Evolutionary conservation across 805 yeast genomes (phyloP).

Genomic region (Sugiyamaella marilandica): DNA sequence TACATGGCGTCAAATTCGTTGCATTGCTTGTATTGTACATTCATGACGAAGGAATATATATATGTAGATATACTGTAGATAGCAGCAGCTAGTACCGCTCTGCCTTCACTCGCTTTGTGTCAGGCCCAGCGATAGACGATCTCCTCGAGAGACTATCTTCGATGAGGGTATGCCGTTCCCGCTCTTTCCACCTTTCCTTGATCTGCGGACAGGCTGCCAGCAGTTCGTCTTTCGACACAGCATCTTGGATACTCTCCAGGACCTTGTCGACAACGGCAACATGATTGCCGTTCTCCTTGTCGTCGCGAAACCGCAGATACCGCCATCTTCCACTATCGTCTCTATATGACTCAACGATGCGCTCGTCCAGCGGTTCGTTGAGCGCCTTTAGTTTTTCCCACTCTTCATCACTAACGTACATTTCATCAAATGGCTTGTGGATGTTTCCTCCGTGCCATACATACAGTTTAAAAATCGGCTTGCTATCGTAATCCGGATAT

Average conservation of each 20-base stretch:
- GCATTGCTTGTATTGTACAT: no score
- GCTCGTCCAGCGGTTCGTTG: conserved; percentile 79
- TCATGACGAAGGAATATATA: not conserved
- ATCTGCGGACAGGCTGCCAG: conserved; percentile 53
- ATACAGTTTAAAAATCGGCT: conserved; percentile 62
- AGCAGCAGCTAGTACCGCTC: not conserved
- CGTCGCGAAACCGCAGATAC: conserved; percentile 86
- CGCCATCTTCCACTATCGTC: conserved; percentile 71
- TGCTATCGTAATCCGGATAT: conserved; percentile 74
- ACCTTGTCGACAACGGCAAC: conserved; percentile 75
- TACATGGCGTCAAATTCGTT: no score
- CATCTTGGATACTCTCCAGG: conserved; percentile 76
- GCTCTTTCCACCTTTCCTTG: conserved; percentile 54
- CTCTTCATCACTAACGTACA: conserved; percentile 61
- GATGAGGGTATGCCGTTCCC: conserved; percentile 30
- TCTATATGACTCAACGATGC: conserved; percentile 81
- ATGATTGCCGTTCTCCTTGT: conserved; percentile 85
- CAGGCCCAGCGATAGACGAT: not conserved
- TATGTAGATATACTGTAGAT: not conserved
- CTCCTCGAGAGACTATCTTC: conserved; percentile 1
- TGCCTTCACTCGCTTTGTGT: not conserved
- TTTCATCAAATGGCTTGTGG: conserved; percentile 60
- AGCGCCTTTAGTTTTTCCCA: conserved; percentile 71
- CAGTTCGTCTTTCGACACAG: conserved; percentile 76
- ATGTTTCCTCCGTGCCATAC: conserved; percentile 70